These are phyloP conservation scores for Alternaria brassicae DNA, from an alignment of 2,329 filamentous ascomycete species.

Conservation along the genomic window DNA sequence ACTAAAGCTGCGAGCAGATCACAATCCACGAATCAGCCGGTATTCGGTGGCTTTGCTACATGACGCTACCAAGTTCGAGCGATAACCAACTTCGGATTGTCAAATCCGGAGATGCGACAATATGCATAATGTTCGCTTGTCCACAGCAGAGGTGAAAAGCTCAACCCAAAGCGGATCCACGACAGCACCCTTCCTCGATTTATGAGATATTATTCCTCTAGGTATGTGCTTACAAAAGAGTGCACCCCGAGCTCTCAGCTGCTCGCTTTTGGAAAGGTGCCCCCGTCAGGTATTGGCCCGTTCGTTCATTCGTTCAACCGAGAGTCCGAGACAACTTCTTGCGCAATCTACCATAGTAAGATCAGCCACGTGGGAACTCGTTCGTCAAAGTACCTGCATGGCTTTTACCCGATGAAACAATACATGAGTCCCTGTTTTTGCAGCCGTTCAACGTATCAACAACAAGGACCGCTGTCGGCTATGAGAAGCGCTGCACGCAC, in stretches of 20 bases:
- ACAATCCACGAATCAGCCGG: background rate
- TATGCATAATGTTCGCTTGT: background rate
- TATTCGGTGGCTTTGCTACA: background rate
- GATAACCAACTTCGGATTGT: background rate
- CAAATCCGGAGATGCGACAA: too few relatives aligned
- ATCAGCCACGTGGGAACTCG: background rate
- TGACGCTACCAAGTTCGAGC: background rate
- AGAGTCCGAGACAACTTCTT: background rate
- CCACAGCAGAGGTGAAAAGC: background rate
- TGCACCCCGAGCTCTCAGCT: background rate
- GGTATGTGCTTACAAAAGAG: background rate
- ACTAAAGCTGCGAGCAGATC: background rate
- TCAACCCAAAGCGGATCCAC: background rate
- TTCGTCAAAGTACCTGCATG: constrained; percentile 4
- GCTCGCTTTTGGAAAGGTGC: background rate
- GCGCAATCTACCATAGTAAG: background rate
- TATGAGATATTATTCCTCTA: too few relatives aligned
- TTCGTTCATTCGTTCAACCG: background rate
- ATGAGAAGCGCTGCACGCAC: background rate
- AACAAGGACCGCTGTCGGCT: background rate
- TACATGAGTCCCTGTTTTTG: background rate
- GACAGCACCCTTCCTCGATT: background rate
- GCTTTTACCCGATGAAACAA: background rate
- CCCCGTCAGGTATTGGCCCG: background rate
- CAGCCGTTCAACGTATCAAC: background rate